Evolutionary conservation across 257 asterid species (phyloP).

Genomic region (Gynochthodes officinalis): DNA sequence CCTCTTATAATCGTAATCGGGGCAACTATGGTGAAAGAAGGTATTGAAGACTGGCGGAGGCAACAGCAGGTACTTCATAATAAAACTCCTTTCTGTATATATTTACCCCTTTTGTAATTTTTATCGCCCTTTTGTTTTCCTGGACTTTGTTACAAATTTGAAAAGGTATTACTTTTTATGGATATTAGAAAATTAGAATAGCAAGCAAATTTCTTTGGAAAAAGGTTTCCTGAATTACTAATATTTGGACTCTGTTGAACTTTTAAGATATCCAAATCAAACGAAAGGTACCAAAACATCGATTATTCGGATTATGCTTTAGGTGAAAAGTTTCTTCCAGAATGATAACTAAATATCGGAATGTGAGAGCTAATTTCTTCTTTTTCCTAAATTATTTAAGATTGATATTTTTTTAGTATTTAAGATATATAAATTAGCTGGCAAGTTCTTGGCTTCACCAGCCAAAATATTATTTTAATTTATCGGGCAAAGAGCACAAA

Average conservation of each 20-base stretch:
- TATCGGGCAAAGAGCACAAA: not conserved
- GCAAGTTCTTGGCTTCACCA: not conserved
- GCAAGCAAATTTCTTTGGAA: not conserved
- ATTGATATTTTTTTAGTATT: not conserved
- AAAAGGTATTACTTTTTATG: not conserved
- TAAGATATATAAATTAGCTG: not conserved
- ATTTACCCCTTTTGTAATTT: not conserved
- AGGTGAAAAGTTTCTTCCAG: not conserved
- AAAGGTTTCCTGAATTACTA: not conserved
- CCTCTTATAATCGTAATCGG: conserved; percentile 70
- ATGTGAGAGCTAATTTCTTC: not conserved
- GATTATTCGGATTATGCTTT: not conserved
- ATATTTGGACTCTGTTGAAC: conserved; percentile 1
- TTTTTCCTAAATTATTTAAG: not conserved
- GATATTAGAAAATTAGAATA: not conserved
- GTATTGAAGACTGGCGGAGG: conserved; percentile 77
- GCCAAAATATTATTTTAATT: not conserved
- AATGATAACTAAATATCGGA: not conserved
- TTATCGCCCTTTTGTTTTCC: not conserved
- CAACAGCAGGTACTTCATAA: conserved; percentile 57
- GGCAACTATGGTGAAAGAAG: conserved; percentile 82
- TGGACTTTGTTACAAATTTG: not conserved
- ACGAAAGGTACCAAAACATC: not conserved
- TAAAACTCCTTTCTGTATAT: conserved; percentile 1
- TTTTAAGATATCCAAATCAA: not conserved